A percentile compares a stretch with the other conserved stretches of the same genome.
Conservation (phyloP, 345 rosid genomes). For the Atalantia buxifolia region DNA sequence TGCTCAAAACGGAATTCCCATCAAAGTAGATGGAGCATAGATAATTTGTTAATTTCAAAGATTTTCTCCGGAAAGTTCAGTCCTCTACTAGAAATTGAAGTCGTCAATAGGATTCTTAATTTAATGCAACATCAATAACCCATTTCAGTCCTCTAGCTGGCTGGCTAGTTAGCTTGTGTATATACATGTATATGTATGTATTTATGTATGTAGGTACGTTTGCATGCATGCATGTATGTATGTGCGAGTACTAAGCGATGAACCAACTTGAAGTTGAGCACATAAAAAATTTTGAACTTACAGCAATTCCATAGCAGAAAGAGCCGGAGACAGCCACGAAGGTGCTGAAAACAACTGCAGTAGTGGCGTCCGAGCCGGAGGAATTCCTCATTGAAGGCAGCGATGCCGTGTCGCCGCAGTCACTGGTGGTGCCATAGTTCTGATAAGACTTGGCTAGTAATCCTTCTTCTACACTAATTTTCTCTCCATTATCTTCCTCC, state of each 20-base stretch:
- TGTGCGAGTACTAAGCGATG: neutral
- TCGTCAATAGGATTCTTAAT: neutral
- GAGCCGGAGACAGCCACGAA: slow-evolving; percentile 53
- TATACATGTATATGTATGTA: no score
- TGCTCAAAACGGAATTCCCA: neutral
- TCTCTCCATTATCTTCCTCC: neutral
- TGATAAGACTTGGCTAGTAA: neutral
- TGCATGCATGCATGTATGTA: neutral
- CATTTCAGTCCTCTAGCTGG: no score
- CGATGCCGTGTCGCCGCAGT: neutral
- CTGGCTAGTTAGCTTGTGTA: no score
- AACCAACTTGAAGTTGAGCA: neutral
- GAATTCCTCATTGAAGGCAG: neutral
- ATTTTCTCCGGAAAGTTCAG: neutral
- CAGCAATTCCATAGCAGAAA: slow-evolving; percentile 47
- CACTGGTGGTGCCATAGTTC: neutral
- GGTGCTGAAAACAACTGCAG: slow-evolving; percentile 41
- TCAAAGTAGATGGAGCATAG: neutral
- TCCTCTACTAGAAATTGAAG: neutral
- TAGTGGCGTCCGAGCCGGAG: neutral
- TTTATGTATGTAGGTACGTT: no score
- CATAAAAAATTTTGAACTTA: slow-evolving; percentile 16
- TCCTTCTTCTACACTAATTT: neutral
- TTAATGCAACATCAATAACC: no score
- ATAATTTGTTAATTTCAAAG: neutral